phyloP scores from a whole-genome alignment of 2,329 filamentous ascomycete genomes.

The Oidium heveae region DNA sequence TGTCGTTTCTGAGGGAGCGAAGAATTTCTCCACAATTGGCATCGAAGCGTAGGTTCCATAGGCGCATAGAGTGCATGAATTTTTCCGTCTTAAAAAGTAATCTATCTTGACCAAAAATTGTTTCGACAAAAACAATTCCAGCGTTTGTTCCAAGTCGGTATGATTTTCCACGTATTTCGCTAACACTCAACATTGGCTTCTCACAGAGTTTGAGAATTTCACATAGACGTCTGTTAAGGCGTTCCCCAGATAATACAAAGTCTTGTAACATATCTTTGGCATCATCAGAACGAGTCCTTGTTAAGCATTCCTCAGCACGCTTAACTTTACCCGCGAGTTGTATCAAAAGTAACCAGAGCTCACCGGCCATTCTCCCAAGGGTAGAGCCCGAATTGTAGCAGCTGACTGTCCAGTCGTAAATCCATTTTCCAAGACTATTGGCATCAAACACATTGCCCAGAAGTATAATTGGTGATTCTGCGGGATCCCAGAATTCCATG shows the following conservation, averaged over 20 bases:
- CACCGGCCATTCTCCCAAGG: slow-evolving; percentile 74
- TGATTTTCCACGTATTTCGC: slow-evolving; percentile 45
- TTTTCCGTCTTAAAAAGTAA: slow-evolving; percentile 77
- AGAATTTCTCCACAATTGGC: slow-evolving; percentile 88
- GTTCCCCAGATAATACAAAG: slow-evolving; percentile 72
- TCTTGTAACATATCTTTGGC: slow-evolving; percentile 65
- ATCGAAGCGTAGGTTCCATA: slow-evolving; percentile 81
- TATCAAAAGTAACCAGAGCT: slow-evolving; percentile 86
- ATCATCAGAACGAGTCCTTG: slow-evolving; percentile 44
- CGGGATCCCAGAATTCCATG: slow-evolving; percentile 94
- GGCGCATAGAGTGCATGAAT: slow-evolving; percentile 43
- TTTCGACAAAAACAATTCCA: slow-evolving; percentile 85
- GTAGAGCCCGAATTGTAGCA: slow-evolving; percentile 59
- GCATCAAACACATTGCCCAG: slow-evolving; percentile 91
- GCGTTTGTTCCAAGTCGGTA: slow-evolving; percentile 71
- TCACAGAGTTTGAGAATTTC: slow-evolving; percentile 77
- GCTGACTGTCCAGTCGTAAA: slow-evolving; percentile 97
- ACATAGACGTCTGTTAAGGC: slow-evolving; percentile 64
- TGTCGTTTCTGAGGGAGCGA: slow-evolving; percentile 21
- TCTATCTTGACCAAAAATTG: slow-evolving; percentile 76
- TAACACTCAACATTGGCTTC: slow-evolving; percentile 78
- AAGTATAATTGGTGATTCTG: slow-evolving; percentile 78
- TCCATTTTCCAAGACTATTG: slow-evolving; percentile 95
- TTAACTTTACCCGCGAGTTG: slow-evolving; percentile 86
- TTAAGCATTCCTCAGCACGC: slow-evolving; percentile 55